These are phyloP conservation scores for Coemansia umbellata DNA, from an alignment of 192 early-diverging fungal species.

Conservation along the genomic window DNA sequence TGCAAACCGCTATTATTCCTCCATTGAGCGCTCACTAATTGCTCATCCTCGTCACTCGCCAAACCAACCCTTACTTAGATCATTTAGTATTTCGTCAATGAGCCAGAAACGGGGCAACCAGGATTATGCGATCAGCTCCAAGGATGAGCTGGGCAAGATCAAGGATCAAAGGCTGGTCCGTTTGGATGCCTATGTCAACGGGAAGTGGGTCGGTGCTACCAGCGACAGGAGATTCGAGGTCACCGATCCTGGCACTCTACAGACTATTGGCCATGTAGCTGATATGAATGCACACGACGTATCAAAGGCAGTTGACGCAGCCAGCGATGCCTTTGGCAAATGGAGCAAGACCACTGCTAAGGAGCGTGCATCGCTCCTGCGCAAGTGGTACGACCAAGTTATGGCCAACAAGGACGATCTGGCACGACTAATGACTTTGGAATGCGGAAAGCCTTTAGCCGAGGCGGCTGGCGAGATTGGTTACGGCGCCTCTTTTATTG, in stretches of 20 bases:
- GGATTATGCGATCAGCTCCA: constrained; percentile 6
- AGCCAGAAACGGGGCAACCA: no score
- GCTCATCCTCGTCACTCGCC: no score
- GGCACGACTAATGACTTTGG: constrained; percentile 76
- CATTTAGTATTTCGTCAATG: constrained; percentile 1
- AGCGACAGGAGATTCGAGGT: constrained; percentile 54
- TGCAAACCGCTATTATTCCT: no score
- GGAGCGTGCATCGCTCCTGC: constrained; percentile 57
- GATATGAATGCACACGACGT: constrained; percentile 65
- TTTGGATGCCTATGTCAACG: constrained; percentile 55
- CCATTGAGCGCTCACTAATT: no score
- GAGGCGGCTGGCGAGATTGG: constrained; percentile 59
- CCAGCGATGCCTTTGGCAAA: constrained; percentile 52
- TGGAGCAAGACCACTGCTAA: constrained; percentile 66
- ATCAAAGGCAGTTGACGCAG: constrained; percentile 55
- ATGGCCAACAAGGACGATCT: constrained; percentile 68
- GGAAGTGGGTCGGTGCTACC: constrained; percentile 53
- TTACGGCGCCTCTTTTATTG: constrained; percentile 66
- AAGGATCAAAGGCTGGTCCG: constrained; percentile 59
- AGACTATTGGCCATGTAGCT: constrained; percentile 59
- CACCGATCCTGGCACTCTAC: constrained; percentile 59
- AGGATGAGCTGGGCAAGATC: constrained; percentile 51
- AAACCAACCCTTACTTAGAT: not conserved
- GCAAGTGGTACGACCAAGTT: constrained; percentile 64
- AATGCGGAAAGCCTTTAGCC: constrained; percentile 69